Evolutionary conservation across 2,329 filamentous ascomycete genomes (phyloP).

Genomic region (Cladosporium colombiae): DNA sequence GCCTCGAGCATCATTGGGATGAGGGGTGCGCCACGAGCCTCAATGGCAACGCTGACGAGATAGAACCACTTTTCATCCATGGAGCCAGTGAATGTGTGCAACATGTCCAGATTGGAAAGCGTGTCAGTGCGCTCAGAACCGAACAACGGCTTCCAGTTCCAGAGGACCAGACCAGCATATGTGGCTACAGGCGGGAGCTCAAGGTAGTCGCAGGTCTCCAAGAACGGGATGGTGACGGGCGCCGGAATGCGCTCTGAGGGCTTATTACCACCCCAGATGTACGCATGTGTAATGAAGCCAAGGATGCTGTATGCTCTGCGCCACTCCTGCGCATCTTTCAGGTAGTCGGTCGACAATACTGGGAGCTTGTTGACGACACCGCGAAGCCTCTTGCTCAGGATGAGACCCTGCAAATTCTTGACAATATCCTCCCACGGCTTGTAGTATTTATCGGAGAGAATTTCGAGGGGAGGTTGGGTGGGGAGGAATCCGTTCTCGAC

Average conservation of each 20-base stretch:
- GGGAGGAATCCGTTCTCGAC: conserved; percentile 84
- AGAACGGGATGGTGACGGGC: conserved; percentile 78
- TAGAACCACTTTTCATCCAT: conserved; percentile 99
- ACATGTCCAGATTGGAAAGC: conserved; percentile 82
- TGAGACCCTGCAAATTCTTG: conserved; percentile 80
- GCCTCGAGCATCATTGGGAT: conserved; percentile 87
- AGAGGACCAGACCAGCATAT: conserved; percentile 86
- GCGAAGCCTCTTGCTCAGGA: conserved; percentile 81
- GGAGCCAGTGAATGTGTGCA: conserved; percentile 90
- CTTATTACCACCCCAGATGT: conserved; percentile 82
- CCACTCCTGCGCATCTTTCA: conserved; percentile 88
- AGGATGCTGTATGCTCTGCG: conserved; percentile 79
- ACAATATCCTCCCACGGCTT: conserved; percentile 89
- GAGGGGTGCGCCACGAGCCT: conserved; percentile 83
- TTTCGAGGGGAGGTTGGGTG: conserved; percentile 72
- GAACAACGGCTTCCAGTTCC: conserved; percentile 97
- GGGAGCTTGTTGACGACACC: conserved; percentile 78
- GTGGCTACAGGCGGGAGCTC: conserved; percentile 91
- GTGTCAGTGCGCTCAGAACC: conserved; percentile 76
- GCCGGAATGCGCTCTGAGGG: conserved; percentile 74
- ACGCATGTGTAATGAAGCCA: conserved; percentile 77
- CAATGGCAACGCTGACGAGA: conserved; percentile 90
- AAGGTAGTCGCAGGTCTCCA: conserved; percentile 70
- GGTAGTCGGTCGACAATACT: conserved; percentile 76
- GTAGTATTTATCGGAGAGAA: conserved; percentile 87